Base-by-base conservation (phyloP, 1,284 basidiomycete genomes). In the Porogramme epimiltina region DNA sequence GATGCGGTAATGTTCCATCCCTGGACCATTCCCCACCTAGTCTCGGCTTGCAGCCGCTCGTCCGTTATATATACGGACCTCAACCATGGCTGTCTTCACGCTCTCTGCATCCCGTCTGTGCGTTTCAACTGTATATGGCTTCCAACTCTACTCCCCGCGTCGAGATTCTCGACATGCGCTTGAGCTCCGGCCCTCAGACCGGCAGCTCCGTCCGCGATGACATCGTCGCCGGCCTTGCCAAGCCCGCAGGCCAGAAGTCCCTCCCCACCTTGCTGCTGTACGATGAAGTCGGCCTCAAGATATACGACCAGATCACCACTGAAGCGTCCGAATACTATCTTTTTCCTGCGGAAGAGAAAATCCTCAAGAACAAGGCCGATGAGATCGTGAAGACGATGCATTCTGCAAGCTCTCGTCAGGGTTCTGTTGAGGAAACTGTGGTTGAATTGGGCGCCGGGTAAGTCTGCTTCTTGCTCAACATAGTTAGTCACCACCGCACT, bases 401-500 rank as follows among this genome's bases (percentile, higher is more conserved):
- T 56, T 61, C 70, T n/a, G 75, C 71, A 3, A 72, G 74, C 47
- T 76, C 75, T 9, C 77, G 78, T 42, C 77, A 82, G 23, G 74
- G 76, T 2, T 58, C 72, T 16, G 65, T 70, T 15, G 72, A 73
- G 26, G 79, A 80, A 63, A 80, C 87, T 42, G 78, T 95, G 2
- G 74, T 96, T 40, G 93, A 96, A 68, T 77, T 96, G 16, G 93
- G 93, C 47, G 91, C 93, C 22, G 92, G 92, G 91, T 93, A 70
- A 78, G 89, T 83, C 8, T 38, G 6, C 8, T 19, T 42, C 2
- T 51, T 19, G 26, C 43, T 51, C 13, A 6, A 13, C 28, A 31
- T 6, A 13, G 28, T 13, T 13, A 13, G 47, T 42, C 54, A 33
- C 45, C 40, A 48, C 40, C 52, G 36, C 25, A 25, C 16, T 31